Conservation (phyloP, 441 rosid species). For the Viola pubescens region DNA sequence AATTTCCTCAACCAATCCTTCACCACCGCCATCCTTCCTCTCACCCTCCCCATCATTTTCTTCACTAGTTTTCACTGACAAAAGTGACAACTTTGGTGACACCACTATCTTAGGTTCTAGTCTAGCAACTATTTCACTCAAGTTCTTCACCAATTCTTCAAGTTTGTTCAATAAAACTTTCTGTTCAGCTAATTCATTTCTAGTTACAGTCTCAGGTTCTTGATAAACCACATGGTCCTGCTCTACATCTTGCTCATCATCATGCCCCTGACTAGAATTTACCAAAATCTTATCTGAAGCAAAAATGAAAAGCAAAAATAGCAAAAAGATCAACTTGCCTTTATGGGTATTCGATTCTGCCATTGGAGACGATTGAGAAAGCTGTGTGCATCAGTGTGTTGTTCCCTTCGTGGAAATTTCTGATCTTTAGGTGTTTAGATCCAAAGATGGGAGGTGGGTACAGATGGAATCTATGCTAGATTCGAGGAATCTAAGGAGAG, state of each 20-base stretch:
- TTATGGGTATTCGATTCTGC: conserved; percentile 27
- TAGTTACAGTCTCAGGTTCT: conserved; percentile 18
- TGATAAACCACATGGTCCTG: conserved; percentile 18
- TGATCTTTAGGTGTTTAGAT: conserved; percentile 31
- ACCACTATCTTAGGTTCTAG: conserved; percentile 51
- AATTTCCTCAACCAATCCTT: conserved; percentile 18
- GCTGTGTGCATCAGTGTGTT: conserved; percentile 23
- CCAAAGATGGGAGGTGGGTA: conserved; percentile 24
- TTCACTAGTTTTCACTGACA: neutral
- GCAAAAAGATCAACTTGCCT: conserved; percentile 47
- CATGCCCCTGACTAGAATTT: conserved; percentile 22
- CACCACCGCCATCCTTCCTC: conserved; percentile 7
- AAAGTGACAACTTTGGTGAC: conserved; percentile 16
- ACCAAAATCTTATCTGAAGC: conserved; percentile 20
- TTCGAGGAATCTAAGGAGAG: conserved; percentile 25
- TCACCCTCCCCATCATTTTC: too few species aligned
- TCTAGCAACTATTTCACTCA: conserved; percentile 51
- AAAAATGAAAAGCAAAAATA: conserved; percentile 36
- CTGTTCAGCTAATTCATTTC: conserved; percentile 23
- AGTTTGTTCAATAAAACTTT: conserved; percentile 47
- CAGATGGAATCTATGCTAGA: conserved; percentile 40
- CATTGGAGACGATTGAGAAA: conserved; percentile 33
- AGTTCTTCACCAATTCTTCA: conserved; percentile 65
- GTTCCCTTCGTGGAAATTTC: conserved; percentile 20
- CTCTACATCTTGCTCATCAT: conserved; percentile 26